phyloP scores from a whole-genome alignment of 805 yeast genomes.

The Saturnispora diversa region DNA sequence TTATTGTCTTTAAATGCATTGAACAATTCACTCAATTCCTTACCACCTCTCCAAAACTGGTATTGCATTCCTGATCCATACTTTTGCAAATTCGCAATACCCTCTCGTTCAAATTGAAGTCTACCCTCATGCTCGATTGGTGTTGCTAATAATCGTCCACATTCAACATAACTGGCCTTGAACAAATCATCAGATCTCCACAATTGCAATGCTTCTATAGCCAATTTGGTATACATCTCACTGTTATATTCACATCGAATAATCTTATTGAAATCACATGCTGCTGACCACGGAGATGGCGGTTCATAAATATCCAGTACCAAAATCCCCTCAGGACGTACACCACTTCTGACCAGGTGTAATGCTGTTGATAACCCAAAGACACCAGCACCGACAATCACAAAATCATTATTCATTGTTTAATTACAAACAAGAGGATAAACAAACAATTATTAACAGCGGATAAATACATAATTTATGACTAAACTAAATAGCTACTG shows the following conservation, averaged over 20 bases:
- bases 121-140: slow-evolving; percentile 29
- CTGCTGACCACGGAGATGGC: slow-evolving; percentile 41
- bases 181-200: slow-evolving; percentile 32
- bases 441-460: too few species aligned
- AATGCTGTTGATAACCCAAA: slow-evolving; percentile 39
- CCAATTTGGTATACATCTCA: slow-evolving; percentile 31
- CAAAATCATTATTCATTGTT: not conserved
- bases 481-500: too few species aligned
- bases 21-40: slow-evolving; percentile 19
- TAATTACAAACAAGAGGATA: not conserved
- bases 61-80: slow-evolving; percentile 24
- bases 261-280: slow-evolving; percentile 41
- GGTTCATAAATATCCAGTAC: slow-evolving; percentile 34
- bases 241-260: slow-evolving; percentile 41
- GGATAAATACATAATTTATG: too few species aligned
- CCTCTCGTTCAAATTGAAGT: slow-evolving; percentile 30
- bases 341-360: slow-evolving; percentile 26
- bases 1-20: slow-evolving; percentile 14
- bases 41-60: slow-evolving; percentile 24
- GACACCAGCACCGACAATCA: slow-evolving; percentile 34
- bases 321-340: slow-evolving; percentile 19
- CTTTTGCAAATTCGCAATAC: slow-evolving; percentile 27
- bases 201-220: slow-evolving; percentile 35
- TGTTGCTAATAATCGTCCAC: slow-evolving; percentile 35
- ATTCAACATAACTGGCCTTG: slow-evolving; percentile 28